Conservation (phyloP, 345 rosid genomes). For the Acer negundo region DNA sequence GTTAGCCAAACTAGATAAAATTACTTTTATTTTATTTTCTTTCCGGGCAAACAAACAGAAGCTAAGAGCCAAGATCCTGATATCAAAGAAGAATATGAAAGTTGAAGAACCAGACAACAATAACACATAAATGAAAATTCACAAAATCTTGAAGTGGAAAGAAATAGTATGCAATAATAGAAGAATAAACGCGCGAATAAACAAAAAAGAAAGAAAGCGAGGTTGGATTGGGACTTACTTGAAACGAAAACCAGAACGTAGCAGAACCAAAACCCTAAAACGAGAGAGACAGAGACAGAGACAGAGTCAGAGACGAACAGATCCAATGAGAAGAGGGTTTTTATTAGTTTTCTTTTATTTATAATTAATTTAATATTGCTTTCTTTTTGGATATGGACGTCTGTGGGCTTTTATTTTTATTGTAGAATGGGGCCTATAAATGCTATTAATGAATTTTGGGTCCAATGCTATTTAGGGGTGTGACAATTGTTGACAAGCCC, state of each 20-base stretch:
- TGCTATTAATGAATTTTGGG: too few relatives aligned
- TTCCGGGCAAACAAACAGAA: background rate
- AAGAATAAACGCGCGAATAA: background rate
- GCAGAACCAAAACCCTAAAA: constrained; percentile 22
- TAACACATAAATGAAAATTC: background rate
- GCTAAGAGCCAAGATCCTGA: background rate
- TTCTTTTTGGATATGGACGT: background rate
- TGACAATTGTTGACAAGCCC: too few relatives aligned
- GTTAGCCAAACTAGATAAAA: background rate
- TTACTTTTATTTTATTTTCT: background rate
- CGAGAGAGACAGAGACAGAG: background rate
- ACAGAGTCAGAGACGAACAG: background rate
- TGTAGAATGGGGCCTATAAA: background rate
- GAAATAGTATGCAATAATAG: background rate
- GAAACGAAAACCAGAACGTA: background rate
- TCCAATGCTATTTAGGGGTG: too few relatives aligned
- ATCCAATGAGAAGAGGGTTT: constrained; percentile 14
- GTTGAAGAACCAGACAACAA: background rate
- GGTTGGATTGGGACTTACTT: constrained; percentile 7
- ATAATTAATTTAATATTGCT: background rate
- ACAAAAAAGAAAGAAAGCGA: background rate
- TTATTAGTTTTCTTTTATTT: background rate
- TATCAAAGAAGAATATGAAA: background rate
- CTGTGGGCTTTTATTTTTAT: background rate
- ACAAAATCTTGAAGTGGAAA: background rate